phyloP scores from a whole-genome alignment of 2,329 filamentous ascomycete genomes.

The Xylariomycetidae sp. region DNA sequence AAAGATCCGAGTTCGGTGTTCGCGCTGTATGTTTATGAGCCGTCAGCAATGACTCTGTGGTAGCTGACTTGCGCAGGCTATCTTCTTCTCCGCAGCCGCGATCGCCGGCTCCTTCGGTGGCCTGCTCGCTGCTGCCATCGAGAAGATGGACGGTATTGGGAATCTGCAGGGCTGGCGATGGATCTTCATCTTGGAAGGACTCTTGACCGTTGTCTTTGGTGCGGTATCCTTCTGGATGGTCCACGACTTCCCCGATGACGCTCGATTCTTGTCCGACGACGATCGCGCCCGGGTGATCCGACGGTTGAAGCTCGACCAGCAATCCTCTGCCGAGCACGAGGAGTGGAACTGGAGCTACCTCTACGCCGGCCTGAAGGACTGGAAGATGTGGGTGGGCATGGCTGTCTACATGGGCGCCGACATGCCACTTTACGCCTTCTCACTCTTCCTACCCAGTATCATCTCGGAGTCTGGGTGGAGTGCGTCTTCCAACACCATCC shows the following conservation, averaged over 20 bases:
- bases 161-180: slow-evolving; percentile 53
- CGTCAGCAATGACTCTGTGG: neutral
- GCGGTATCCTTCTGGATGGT: slow-evolving; percentile 70
- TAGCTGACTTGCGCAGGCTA: slow-evolving; percentile 37
- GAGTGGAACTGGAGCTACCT: slow-evolving; percentile 68
- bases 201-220: slow-evolving; percentile 64
- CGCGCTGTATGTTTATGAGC: slow-evolving; percentile 42
- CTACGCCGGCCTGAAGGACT: slow-evolving; percentile 67
- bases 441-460: slow-evolving; percentile 74
- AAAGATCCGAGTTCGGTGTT: slow-evolving; percentile 71
- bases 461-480: slow-evolving; percentile 48
- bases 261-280: slow-evolving; percentile 61
- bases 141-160: slow-evolving; percentile 60
- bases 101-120: slow-evolving; percentile 74
- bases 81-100: slow-evolving; percentile 80
- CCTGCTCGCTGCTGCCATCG: slow-evolving; percentile 65
- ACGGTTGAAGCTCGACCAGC: slow-evolving; percentile 64
- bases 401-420: slow-evolving; percentile 73
- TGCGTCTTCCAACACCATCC: slow-evolving; percentile 43
- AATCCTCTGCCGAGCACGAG: slow-evolving; percentile 69
- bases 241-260: slow-evolving; percentile 74
- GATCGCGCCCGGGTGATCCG: slow-evolving; percentile 69
- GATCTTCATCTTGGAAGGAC: slow-evolving; percentile 66
- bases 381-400: slow-evolving; percentile 75
- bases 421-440: slow-evolving; percentile 69